Percentiles rank a stretch among this genome's conserved stretches.
phyloP scores from a whole-genome alignment of 2,329 filamentous ascomycete species.

The Penicillium capsulatum region DNA sequence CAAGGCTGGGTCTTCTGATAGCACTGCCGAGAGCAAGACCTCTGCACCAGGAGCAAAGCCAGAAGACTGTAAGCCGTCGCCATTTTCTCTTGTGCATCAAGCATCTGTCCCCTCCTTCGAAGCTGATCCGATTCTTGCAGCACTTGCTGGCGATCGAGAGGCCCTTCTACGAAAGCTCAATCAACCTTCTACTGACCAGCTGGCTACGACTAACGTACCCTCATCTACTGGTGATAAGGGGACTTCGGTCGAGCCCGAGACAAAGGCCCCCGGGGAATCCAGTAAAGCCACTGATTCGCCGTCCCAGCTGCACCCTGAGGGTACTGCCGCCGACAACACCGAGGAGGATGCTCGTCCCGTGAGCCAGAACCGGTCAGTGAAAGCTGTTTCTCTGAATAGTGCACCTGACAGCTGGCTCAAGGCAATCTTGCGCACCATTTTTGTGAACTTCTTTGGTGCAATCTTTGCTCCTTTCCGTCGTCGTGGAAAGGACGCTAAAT shows the following conservation, averaged over 20 bases:
- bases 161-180: slow-evolving; percentile 31
- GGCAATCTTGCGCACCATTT: slow-evolving; percentile 39
- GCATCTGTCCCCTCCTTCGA: slow-evolving; percentile 29
- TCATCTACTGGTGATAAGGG: slow-evolving; percentile 69
- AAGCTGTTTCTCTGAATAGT: slow-evolving; percentile 37
- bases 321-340: slow-evolving; percentile 12
- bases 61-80: slow-evolving; percentile 22
- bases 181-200: slow-evolving; percentile 29
- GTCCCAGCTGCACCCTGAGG: slow-evolving; percentile 12
- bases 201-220: slow-evolving; percentile 69
- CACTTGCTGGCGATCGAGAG: slow-evolving; percentile 33
- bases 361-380: slow-evolving; percentile 39
- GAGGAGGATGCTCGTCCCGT: slow-evolving; percentile 29
- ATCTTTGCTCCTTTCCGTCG: slow-evolving; percentile 40
- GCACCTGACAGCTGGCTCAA: slow-evolving; percentile 41
- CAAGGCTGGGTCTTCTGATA: slow-evolving; percentile 8
- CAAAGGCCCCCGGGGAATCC: slow-evolving; percentile 9
- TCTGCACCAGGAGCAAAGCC: slow-evolving; percentile 16
- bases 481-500: slow-evolving; percentile 28
- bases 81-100: slow-evolving; percentile 16
- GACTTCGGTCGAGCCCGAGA: slow-evolving; percentile 10
- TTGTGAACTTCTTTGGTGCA: slow-evolving; percentile 39
- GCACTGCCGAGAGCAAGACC: slow-evolving; percentile 14
- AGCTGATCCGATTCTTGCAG: slow-evolving; percentile 30
- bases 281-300: slow-evolving; percentile 10